Evolutionary conservation across 1,139 yeast genomes (phyloP).

Genomic region (Magnusiomyces fungicola): DNA sequence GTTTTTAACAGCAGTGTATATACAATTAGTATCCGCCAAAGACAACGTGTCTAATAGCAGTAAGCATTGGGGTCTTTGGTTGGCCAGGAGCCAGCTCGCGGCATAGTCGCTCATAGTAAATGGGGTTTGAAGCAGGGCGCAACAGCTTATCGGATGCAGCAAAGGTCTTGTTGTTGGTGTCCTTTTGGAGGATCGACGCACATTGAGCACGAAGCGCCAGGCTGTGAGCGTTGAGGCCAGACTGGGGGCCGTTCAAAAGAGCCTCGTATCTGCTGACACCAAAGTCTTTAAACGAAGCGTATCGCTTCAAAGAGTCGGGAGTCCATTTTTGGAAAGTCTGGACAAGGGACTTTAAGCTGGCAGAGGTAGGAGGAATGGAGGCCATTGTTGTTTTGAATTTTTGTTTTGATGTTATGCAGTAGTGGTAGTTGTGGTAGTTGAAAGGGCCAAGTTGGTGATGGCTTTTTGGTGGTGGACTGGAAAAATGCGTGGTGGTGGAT

Average conservation of each 20-base stretch:
- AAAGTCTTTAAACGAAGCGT: slow-evolving; percentile 29
- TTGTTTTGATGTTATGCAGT: no score
- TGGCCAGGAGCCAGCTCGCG: slow-evolving; percentile 67
- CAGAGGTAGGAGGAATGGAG: slow-evolving; percentile 15
- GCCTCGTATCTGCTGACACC: slow-evolving; percentile 26
- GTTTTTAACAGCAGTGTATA: neutral
- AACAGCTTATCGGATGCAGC: slow-evolving; percentile 47
- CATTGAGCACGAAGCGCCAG: slow-evolving; percentile 26
- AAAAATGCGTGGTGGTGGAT: no score
- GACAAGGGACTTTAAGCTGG: slow-evolving; percentile 19
- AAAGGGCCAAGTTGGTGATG: slow-evolving; percentile 5
- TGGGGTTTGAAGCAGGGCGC: slow-evolving; percentile 76
- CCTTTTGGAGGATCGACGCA: slow-evolving; percentile 21
- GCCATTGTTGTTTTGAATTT: neutral
- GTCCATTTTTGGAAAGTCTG: slow-evolving; percentile 22
- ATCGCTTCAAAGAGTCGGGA: slow-evolving; percentile 29
- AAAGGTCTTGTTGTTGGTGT: slow-evolving; percentile 18
- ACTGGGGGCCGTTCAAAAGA: slow-evolving; percentile 20
- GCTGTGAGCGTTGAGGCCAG: slow-evolving; percentile 21
- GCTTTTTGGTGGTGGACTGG: neutral
- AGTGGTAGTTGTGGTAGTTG: slow-evolving; percentile 8
- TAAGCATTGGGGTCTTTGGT: slow-evolving; percentile 50
- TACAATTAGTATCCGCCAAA: slow-evolving; percentile 32
- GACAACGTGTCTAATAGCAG: slow-evolving; percentile 27
- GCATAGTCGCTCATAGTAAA: slow-evolving; percentile 63